A percentile compares a stretch with the other conserved stretches of the same genome.
Conservation (phyloP, 768 basidiomycete genomes). For the Astraeus odoratus region DNA sequence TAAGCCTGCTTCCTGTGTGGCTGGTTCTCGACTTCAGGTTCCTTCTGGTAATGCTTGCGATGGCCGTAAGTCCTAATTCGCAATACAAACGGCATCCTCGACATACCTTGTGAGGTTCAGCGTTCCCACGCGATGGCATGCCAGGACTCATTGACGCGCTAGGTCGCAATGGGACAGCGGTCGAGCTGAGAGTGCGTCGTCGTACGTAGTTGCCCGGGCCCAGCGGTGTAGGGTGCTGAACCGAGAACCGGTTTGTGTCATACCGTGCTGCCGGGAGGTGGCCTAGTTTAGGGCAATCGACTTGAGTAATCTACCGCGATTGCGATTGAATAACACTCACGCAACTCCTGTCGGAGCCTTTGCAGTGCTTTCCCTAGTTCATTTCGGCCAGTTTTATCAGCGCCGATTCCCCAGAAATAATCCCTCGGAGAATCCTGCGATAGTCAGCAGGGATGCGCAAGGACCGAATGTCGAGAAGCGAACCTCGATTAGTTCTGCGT, state of each 20-base stretch:
- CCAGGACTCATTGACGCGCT: constrained; percentile 4
- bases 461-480: constrained; percentile 12
- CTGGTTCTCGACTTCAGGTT: no score
- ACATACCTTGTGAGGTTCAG: constrained; percentile 26
- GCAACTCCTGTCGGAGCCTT: constrained; percentile 51
- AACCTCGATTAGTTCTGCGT: constrained; percentile 66
- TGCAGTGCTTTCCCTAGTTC: constrained; percentile 69
- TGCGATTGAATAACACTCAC: constrained; percentile 14
- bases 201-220: constrained; percentile 5
- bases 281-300: constrained; percentile 1
- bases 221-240: constrained; percentile 26
- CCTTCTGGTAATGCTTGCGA: no score
- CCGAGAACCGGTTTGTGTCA: constrained; percentile 24
- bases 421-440: constrained; percentile 66
- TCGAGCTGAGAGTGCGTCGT: constrained; percentile 3
- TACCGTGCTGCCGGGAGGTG: constrained; percentile 22
- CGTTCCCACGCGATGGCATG: constrained; percentile 4
- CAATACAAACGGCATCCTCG: not conserved
- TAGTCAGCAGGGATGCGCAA: not conserved
- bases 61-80: constrained; percentile 1
- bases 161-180: constrained; percentile 2
- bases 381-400: constrained; percentile 59
- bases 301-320: not conserved
- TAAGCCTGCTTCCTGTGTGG: no score
- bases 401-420: constrained; percentile 72